Percentiles rank a stretch among this genome's conserved stretches.
Conservation (phyloP, 257 asterid species). For the Rehmannia glutinosa region DNA sequence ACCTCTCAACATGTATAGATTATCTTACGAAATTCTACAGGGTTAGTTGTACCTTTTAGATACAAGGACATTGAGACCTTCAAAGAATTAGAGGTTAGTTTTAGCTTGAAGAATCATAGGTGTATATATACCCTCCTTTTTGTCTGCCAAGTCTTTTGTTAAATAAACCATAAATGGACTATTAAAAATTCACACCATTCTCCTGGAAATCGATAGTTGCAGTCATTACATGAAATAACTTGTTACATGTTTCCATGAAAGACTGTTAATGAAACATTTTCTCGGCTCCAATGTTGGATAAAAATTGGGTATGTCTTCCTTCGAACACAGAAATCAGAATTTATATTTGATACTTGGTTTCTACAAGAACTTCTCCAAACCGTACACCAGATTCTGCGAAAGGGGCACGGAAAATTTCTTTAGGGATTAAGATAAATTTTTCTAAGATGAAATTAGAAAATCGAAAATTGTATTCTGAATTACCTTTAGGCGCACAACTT, state of each 20-base stretch:
- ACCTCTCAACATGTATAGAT: not conserved
- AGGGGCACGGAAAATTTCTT: not conserved
- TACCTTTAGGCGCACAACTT: conserved; percentile 88
- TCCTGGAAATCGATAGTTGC: not conserved
- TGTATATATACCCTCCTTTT: not conserved
- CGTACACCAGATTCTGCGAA: conserved; percentile 55
- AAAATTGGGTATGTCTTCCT: not conserved
- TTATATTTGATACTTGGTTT: conserved; percentile 4
- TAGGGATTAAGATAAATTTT: too few species aligned
- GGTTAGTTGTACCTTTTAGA: not conserved
- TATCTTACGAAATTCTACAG: not conserved
- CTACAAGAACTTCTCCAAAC: conserved; percentile 45
- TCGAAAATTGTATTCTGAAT: not conserved
- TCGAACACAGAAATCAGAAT: too few species aligned
- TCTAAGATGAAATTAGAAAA: not conserved
- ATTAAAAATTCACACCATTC: not conserved
- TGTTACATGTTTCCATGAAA: not conserved
- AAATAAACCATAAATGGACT: not conserved
- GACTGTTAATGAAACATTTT: not conserved
- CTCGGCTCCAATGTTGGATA: not conserved
- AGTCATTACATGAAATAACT: not conserved
- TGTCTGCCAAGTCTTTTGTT: not conserved
- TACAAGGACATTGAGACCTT: not conserved
- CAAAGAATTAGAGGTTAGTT: not conserved
- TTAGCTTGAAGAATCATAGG: not conserved